Evolutionary conservation across 805 yeast species (phyloP).

Genomic region (Metschnikowia matae): DNA sequence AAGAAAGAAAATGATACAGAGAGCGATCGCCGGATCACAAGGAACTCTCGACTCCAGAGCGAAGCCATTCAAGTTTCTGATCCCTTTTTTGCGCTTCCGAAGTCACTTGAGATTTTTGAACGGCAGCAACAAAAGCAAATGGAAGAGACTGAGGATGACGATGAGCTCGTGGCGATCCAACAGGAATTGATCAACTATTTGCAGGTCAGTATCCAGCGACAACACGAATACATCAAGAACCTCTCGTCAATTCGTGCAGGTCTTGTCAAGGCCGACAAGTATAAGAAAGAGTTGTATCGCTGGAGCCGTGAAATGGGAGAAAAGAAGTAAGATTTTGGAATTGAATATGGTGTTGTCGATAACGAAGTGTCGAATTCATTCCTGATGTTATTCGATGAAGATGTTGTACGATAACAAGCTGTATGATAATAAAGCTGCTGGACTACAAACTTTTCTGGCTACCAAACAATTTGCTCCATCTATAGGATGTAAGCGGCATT

Average conservation of each 20-base stretch:
- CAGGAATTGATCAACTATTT: constrained; percentile 41
- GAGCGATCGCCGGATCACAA: constrained; percentile 16
- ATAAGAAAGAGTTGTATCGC: constrained; percentile 61
- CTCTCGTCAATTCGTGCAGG: constrained; percentile 71
- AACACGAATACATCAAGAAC: constrained; percentile 80
- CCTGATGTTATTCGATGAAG: too few relatives aligned
- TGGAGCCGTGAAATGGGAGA: constrained; percentile 88
- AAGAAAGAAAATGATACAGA: constrained; percentile 7
- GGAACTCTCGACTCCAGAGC: constrained; percentile 30
- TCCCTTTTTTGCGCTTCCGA: constrained; percentile 57
- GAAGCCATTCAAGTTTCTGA: constrained; percentile 51
- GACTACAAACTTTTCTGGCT: too few relatives aligned
- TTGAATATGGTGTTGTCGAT: too few relatives aligned
- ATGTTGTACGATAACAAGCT: too few relatives aligned
- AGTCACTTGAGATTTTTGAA: constrained; percentile 32
- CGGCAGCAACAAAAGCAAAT: constrained; percentile 20
- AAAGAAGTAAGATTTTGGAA: constrained; percentile 14
- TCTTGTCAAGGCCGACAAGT: constrained; percentile 70
- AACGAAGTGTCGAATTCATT: too few relatives aligned
- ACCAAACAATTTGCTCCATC: too few relatives aligned
- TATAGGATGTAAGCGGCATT: too few relatives aligned
- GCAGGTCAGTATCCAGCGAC: constrained; percentile 44
- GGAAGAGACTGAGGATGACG: constrained; percentile 20
- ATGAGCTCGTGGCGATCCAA: constrained; percentile 55
- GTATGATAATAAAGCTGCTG: too few relatives aligned